Base-by-base conservation (phyloP, 306 rosid genomes). In the Quercus variabilis region DNA sequence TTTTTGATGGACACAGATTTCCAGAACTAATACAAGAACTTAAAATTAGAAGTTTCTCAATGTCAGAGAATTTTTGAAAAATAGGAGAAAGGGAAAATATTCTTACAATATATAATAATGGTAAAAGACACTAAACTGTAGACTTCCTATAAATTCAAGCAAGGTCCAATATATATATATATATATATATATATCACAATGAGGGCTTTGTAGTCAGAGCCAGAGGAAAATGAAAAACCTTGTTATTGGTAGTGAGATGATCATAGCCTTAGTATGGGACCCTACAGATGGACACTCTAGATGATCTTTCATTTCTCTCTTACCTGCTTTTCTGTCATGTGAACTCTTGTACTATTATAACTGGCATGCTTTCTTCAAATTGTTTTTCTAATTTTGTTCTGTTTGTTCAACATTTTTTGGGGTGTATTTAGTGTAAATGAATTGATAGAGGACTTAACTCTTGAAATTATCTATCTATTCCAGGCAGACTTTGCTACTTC, bases 401-500 rank as follows among this genome's bases (percentile, higher is more conserved):
- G 14, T 6, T 41, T 68, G 49, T 72, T 78, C 52, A 52, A 41
- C 33, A 15, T 19, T 63, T 56, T 19, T 26, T 63, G 12, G 41
- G 54, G 63, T 71, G n/a, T 80, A 55, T 78, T n/a, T n/a, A n/a
- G n/a, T n/a, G n/a, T n/a, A n/a, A n/a, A 49, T 76, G 68, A 35
- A 59, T 38, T 11, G 28, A 70, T 31, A 55, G n/a, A 3, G 58
- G 35, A 72, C 72, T 84, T 83, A 55, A 86, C 73, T 80, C 59
- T 67, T 20, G 74, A 64, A 73, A 28, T 52, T 30, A 26, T 83
- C 79, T 79, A 30, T 76, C 19, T 71, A 67, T 90, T 91, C 76
- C 97, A 95, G 98, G 99, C 96, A 33, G 98, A 92, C 75, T 95
- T 92, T 78, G 97, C 99, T 74, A 92, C 92, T 78, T 95, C 96